Base-by-base conservation (phyloP, 345 rosid genomes). In the Microthlaspi erraticum region DNA sequence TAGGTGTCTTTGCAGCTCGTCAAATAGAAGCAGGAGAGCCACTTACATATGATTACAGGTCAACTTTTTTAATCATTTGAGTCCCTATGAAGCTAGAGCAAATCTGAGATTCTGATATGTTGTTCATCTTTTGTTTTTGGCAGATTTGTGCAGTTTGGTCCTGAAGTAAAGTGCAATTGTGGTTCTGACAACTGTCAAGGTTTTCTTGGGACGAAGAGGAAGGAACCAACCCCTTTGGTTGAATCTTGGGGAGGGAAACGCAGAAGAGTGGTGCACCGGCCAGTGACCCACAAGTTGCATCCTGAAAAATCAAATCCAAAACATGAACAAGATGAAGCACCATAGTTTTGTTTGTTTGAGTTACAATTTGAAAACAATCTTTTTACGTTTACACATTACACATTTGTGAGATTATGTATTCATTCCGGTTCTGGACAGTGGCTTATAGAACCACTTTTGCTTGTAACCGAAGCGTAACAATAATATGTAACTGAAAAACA, bases 21-120 rank as follows among this genome's bases (percentile, higher is more conserved):
- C 77, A 86, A 36, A 85, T 93, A 32, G 81, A 79, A 84, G 83
- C 75, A 68, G 97, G 97, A 57, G 96, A 91, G 74, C 84, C 94
- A 23, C 77, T 93, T 73, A 93, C 98, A 56, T 93, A 93, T 49
- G 96, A 93, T 60, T 93, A 93, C 89, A 87, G 94, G 98, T 93
- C 66, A 64, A 29, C 31, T 59, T 63, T 2, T 41, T 41, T 14
- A 14, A 48, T 7, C 43, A 41, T 57, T n/a, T 45, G n/a, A 19
- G 1, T 34, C 5, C 46, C 31, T 31, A 34, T 34, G 3, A 41
- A 49, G 16, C 29, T 23, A 9, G 58, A 50, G 32, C 6, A 39
- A 55, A 46, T 41, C 12, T 50, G 54, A 32, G 16, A 56, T 32
- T 50, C 44, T 65, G 37, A 64, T 36, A 61, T 29, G 3, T 46